These are phyloP conservation scores for Linum trigynum DNA, from an alignment of 345 rosid species.

Conservation along the genomic window DNA sequence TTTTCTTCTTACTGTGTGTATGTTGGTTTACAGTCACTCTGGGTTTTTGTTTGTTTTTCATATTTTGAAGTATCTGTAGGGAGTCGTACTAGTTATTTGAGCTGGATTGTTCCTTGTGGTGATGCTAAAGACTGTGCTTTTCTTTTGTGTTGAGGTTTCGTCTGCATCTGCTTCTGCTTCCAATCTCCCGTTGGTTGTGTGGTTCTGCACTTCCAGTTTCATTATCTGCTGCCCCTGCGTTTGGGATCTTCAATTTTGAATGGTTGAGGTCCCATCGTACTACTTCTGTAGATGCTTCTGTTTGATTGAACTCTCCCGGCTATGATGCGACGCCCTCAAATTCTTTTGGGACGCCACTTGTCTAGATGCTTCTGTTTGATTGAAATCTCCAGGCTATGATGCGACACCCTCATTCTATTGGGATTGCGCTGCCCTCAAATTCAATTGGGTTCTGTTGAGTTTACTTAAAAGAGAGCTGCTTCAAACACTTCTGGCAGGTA, in stretches of 20 bases:
- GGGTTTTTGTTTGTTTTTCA: constrained; percentile 19
- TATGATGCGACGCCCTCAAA: not conserved
- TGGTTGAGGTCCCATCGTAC: constrained; percentile 48
- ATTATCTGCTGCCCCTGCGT: constrained; percentile 31
- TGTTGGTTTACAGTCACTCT: constrained; percentile 11
- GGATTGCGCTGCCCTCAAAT: constrained; percentile 30
- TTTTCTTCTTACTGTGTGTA: constrained; percentile 46
- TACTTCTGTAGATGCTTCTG: constrained; percentile 6
- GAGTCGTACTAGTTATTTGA: constrained; percentile 31
- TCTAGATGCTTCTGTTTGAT: constrained; percentile 45
- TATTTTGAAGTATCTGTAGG: constrained; percentile 15
- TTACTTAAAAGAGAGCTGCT: constrained; percentile 49
- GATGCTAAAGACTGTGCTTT: constrained; percentile 55
- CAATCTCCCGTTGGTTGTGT: constrained; percentile 49
- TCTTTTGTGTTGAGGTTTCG: constrained; percentile 77
- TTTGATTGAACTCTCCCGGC: too few species aligned
- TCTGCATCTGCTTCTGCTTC: constrained; percentile 52
- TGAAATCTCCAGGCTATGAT: constrained; percentile 40
- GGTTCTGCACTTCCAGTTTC: constrained; percentile 65
- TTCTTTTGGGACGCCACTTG: too few species aligned
- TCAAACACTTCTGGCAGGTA: constrained; percentile 60
- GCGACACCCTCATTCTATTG: too few species aligned
- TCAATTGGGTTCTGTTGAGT: constrained; percentile 38
- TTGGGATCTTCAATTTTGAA: constrained; percentile 60
- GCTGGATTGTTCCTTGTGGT: constrained; percentile 20